Conservation (phyloP, 768 basidiomycete genomes). For the Clitopilus passeckerianus region DNA sequence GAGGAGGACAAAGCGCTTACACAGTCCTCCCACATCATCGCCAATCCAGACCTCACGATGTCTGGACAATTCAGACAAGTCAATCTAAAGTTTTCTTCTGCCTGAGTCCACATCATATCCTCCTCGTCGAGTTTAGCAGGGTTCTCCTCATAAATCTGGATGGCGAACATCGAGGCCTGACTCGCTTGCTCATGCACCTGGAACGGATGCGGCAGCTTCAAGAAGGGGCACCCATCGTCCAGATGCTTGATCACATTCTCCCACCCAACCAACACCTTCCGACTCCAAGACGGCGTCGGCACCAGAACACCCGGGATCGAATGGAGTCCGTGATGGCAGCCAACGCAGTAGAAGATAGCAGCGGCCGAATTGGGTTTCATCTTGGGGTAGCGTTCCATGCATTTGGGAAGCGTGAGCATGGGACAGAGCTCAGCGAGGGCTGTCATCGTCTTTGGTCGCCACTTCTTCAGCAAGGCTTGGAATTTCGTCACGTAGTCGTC, state of each 20-base stretch:
- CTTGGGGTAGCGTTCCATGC: neutral
- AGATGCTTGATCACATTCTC: neutral
- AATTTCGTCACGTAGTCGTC: neutral
- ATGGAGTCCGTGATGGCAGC: neutral
- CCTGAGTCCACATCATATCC: neutral
- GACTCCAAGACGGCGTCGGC: neutral
- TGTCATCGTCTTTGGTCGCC: neutral
- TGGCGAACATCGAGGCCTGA: neutral
- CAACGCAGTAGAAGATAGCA: neutral
- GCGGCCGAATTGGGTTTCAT: neutral
- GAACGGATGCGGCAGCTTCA: neutral
- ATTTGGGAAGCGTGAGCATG: neutral
- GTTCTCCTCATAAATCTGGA: neutral
- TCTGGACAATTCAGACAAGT: neutral
- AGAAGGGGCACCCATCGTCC: neutral
- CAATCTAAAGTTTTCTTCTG: neutral
- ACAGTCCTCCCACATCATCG: neutral
- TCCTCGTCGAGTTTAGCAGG: neutral
- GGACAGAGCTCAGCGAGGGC: neutral
- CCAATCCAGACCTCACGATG: neutral
- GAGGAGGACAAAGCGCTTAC: neutral
- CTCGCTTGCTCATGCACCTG: neutral
- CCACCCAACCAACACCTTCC: neutral
- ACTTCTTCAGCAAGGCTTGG: neutral
- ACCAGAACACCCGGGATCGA: too few relatives aligned